phyloP scores from a whole-genome alignment of 371 early-diverging fungal species.

The Quaeritorhiza haematococci region DNA sequence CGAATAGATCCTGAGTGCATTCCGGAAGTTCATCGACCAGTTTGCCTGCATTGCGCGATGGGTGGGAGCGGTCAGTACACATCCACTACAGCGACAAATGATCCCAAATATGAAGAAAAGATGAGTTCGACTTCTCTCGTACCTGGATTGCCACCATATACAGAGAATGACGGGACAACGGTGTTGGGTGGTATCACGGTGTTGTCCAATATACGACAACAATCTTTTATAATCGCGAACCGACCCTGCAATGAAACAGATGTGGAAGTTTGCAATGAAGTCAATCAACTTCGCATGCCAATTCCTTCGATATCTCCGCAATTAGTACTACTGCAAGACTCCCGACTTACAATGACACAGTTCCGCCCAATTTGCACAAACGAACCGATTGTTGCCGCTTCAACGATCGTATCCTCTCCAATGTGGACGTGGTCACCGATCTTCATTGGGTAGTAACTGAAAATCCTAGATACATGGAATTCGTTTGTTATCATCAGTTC shows the following conservation, averaged over 20 bases:
- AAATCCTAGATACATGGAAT: slow-evolving; percentile 34
- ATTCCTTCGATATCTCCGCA: neutral
- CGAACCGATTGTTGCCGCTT: slow-evolving; percentile 89
- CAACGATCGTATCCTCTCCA: slow-evolving; percentile 82
- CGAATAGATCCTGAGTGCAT: slow-evolving; percentile 67
- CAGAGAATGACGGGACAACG: slow-evolving; percentile 85
- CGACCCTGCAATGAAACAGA: slow-evolving; percentile 62
- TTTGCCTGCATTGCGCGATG: slow-evolving; percentile 30
- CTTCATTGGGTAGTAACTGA: slow-evolving; percentile 88
- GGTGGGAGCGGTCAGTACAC: neutral
- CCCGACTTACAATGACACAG: slow-evolving; percentile 78
- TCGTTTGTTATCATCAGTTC: neutral
- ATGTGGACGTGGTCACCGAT: slow-evolving; percentile 89
- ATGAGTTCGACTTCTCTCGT: neutral
- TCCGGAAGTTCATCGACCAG: slow-evolving; percentile 79
- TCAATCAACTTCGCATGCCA: too few relatives aligned
- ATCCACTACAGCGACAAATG: neutral
- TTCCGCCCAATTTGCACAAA: slow-evolving; percentile 87
- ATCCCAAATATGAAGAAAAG: neutral
- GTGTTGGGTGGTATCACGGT: slow-evolving; percentile 89
- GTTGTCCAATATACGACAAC: slow-evolving; percentile 81
- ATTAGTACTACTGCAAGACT: slow-evolving; percentile 1
- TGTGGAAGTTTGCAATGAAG: too few relatives aligned
- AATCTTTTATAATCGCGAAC: slow-evolving; percentile 92
- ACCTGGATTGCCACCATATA: slow-evolving; percentile 79